Percentiles rank a stretch among this genome's conserved stretches.
Evolutionary conservation across 345 rosid species (phyloP).

Genomic region (Orychophragmus violaceus): DNA sequence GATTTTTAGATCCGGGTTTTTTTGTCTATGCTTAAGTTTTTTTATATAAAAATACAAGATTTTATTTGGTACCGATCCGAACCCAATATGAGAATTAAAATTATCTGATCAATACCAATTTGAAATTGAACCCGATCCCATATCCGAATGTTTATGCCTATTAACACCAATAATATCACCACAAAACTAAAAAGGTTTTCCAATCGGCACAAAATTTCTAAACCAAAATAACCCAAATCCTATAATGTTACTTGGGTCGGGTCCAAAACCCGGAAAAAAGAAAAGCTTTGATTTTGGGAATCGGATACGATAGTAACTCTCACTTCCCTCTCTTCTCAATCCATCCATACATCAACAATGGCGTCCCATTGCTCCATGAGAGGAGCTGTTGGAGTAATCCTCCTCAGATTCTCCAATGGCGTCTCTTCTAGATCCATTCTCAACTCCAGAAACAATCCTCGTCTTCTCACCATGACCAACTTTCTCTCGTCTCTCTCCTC

Average conservation of each 20-base stretch:
- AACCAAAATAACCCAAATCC: background rate
- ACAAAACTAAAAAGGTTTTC: background rate
- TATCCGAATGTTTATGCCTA: too few relatives aligned
- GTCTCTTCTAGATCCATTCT: slow-evolving; percentile 31
- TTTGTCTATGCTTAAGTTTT: too few relatives aligned
- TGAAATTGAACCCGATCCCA: too few relatives aligned
- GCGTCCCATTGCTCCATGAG: slow-evolving; percentile 40
- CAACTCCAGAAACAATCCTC: slow-evolving; percentile 21
- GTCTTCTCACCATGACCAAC: slow-evolving; percentile 21
- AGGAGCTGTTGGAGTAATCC: slow-evolving; percentile 23
- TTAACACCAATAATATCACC: too few relatives aligned
- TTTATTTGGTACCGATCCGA: too few relatives aligned
- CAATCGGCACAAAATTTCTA: background rate
- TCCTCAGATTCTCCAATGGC: slow-evolving; percentile 43
- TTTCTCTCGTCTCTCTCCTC: slow-evolving; percentile 37
- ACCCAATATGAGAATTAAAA: too few relatives aligned
- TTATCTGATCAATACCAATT: too few relatives aligned
- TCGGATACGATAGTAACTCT: background rate
- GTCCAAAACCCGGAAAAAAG: background rate
- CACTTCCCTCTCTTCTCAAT: slow-evolving; percentile 8
- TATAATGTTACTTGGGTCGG: background rate
- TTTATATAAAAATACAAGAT: too few relatives aligned
- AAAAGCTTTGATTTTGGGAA: background rate
- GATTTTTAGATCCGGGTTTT: too few relatives aligned
- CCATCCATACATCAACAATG: slow-evolving; percentile 23